Evolutionary conservation across 306 rosid genomes (phyloP).

Genomic region (Prunus dulcis): DNA sequence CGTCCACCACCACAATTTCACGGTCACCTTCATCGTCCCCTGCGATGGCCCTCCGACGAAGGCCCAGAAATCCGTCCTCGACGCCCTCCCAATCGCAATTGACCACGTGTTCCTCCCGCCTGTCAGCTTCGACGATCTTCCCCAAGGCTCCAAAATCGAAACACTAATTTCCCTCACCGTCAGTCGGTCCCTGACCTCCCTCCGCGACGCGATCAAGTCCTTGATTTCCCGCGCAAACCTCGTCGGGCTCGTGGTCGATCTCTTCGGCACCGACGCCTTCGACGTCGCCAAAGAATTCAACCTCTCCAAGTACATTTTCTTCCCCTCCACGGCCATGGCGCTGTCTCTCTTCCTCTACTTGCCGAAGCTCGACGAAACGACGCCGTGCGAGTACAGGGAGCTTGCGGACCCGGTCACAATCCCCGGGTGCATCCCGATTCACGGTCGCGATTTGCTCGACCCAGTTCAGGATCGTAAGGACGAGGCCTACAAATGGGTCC

Average conservation of each 20-base stretch:
- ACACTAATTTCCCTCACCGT: constrained; percentile 41
- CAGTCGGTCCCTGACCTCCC: constrained; percentile 29
- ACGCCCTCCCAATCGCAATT: constrained; percentile 29
- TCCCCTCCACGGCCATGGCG: constrained; percentile 43
- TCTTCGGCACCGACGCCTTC: constrained; percentile 58
- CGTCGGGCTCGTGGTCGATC: constrained; percentile 45
- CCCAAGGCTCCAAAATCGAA: constrained; percentile 27
- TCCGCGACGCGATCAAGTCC: constrained; percentile 5
- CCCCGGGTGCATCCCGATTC: constrained; percentile 62
- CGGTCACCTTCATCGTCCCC: constrained; percentile 55
- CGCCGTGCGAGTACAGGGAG: constrained; percentile 44
- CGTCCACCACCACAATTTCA: constrained; percentile 27
- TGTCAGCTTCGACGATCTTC: constrained; percentile 37
- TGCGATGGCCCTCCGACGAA: constrained; percentile 47
- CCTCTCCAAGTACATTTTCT: constrained; percentile 41
- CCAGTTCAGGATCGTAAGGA: constrained; percentile 56
- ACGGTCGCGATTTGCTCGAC: constrained; percentile 45
- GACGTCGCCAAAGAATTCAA: constrained; percentile 41
- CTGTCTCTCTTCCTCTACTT: constrained; percentile 40
- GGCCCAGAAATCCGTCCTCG: constrained; percentile 48
- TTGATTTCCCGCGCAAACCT: constrained; percentile 14
- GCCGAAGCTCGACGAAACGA: constrained; percentile 40
- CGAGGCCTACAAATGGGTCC: constrained; percentile 51
- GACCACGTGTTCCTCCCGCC: constrained; percentile 37
- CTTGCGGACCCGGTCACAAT: constrained; percentile 39